These are phyloP conservation scores for Debaryomyces sp. DNA, from an alignment of 1,139 yeast species.

Conservation along the genomic window DNA sequence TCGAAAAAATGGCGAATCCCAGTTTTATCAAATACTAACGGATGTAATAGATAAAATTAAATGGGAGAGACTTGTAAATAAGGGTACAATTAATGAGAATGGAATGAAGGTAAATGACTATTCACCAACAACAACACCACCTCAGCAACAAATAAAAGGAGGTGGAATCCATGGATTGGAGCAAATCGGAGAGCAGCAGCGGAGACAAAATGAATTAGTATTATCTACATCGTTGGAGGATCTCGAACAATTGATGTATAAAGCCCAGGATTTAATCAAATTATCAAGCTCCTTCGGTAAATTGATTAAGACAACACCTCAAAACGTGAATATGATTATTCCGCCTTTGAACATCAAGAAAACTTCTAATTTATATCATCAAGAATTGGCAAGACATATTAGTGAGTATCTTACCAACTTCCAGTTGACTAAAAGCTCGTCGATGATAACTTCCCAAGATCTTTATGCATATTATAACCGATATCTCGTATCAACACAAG, in stretches of 20 bases:
- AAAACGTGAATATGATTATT: slow-evolving; percentile 16
- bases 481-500: slow-evolving; percentile 37
- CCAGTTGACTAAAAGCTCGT: slow-evolving; percentile 32
- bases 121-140: slow-evolving; percentile 7
- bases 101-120: slow-evolving; percentile 26
- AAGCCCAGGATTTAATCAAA: slow-evolving; percentile 72
- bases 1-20: slow-evolving; percentile 58
- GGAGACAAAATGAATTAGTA: slow-evolving; percentile 63
- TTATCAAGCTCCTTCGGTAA: slow-evolving; percentile 53
- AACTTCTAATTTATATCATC: slow-evolving; percentile 34
- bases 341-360: slow-evolving; percentile 37
- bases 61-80: slow-evolving; percentile 45
- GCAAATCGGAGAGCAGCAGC: slow-evolving; percentile 55
- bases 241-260: slow-evolving; percentile 71
- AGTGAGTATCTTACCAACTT: slow-evolving; percentile 50
- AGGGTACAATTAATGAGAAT: slow-evolving; percentile 45
- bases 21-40: slow-evolving; percentile 45
- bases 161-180: slow-evolving; percentile 77
- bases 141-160: slow-evolving; percentile 15
- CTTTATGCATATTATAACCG: slow-evolving; percentile 48
- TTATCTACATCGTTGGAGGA: slow-evolving; percentile 75
- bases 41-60: slow-evolving; percentile 45
- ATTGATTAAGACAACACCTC: slow-evolving; percentile 21
- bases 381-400: slow-evolving; percentile 49
- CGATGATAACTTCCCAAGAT: slow-evolving; percentile 48